Evolutionary conservation across 2,329 filamentous ascomycete species (phyloP), one percentile per base, ranked within the genome.

Genomic region (Anisogramma anomala): DNA sequence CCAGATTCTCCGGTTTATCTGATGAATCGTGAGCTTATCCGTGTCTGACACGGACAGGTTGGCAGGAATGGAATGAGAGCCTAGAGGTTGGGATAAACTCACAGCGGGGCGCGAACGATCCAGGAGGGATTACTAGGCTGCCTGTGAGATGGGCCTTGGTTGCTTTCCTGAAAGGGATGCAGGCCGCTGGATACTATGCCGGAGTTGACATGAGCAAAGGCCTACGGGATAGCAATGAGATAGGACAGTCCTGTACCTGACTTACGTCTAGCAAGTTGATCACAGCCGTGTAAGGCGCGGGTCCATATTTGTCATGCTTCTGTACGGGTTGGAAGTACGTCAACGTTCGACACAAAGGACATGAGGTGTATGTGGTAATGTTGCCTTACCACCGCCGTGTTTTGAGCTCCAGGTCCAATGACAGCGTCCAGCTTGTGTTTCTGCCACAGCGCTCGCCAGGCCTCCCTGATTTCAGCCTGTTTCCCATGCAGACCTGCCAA

Each of bases 181-280:
- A 30, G 28, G 39, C 42, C 3, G 46, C 42, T 15, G 46, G 46
- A 26, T 46, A 48, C 46, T 47, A 9, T 4, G 4, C 15, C 10
- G 23, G 33, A 9, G 8, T 10, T 22, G 15, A 20, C 11, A 43
- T 9, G 14, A 6, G 35, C 3, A 14, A 7, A 6, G n/a, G 4
- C 4, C 6, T n/a, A 2, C 14, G 11, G 14, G 20, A 36, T 9
- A 10, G 15, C 11, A 23, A 5, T 11, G 11, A 5, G 22, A 3
- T 31, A 2, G 2, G 4, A 19, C n/a, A 30, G 4, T n/a, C 2
- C 20, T 5, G 23, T 4, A 3, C 2, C 10, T 10, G 1, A 37
- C 43, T 37, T 27, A 49, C 47, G 31, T 50, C 48, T n/a, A 50
- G 34, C 4, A 49, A 28, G 15, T 47, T 50, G 22, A 45, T 25